Evolutionary conservation across 352 stramenopile genomes (phyloP).

Genomic region (Globisporangium paddicum): DNA sequence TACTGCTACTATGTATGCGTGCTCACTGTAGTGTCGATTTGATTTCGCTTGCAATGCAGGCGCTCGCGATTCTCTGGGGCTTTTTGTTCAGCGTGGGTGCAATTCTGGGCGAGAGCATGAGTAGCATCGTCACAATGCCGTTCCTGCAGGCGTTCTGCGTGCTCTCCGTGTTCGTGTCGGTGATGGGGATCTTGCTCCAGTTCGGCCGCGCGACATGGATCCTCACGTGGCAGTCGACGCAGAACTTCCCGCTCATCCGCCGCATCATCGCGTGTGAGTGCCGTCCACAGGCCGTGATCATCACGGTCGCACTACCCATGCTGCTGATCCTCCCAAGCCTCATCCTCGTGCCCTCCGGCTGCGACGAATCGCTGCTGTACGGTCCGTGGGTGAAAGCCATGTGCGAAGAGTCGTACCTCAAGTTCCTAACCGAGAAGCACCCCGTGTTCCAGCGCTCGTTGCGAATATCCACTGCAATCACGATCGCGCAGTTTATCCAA

Average conservation of each 20-base stretch:
- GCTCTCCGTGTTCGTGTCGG: constrained; percentile 73
- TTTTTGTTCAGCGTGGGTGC: constrained; percentile 83
- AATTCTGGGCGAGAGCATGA: constrained; percentile 85
- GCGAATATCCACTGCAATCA: constrained; percentile 74
- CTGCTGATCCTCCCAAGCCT: constrained; percentile 68
- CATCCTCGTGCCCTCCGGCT: constrained; percentile 69
- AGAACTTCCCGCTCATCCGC: constrained; percentile 86
- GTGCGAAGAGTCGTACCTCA: constrained; percentile 82
- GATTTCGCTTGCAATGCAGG: constrained; percentile 17
- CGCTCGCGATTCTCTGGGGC: constrained; percentile 80
- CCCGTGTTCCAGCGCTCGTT: constrained; percentile 81
- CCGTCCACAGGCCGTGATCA: constrained; percentile 70
- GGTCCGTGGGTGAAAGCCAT: constrained; percentile 45
- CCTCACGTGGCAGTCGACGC: constrained; percentile 82
- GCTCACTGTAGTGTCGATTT: constrained; percentile 12
- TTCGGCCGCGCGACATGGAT: constrained; percentile 86
- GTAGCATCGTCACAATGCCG: constrained; percentile 80
- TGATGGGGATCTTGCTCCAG: constrained; percentile 81
- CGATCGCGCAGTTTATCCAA: constrained; percentile 83
- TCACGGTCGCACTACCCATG: constrained; percentile 71
- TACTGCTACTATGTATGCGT: background rate
- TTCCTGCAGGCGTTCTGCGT: constrained; percentile 70
- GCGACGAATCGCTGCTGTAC: constrained; percentile 21
- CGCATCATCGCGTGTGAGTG: constrained; percentile 79
- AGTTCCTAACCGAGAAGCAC: constrained; percentile 78